Percentiles rank a stretch among this genome's conserved stretches.
phyloP scores from a whole-genome alignment of 2,329 filamentous ascomycete species.

The Knufia fluminis region DNA sequence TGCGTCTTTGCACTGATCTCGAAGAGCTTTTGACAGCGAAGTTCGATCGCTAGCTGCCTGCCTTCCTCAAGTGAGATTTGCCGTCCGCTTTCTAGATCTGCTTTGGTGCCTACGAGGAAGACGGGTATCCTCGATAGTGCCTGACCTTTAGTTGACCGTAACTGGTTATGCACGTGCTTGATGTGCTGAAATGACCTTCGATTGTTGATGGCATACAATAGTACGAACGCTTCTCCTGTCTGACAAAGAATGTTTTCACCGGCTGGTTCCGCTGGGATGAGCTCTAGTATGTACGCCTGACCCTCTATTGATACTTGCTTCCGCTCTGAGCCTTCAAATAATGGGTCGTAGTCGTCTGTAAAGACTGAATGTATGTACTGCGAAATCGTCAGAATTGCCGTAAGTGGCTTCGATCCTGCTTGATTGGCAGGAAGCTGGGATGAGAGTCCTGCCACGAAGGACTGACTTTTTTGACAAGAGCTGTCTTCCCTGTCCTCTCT shows the following conservation, averaged over 20 bases:
- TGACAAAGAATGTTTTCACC: background rate
- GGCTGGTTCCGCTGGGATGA: slow-evolving; percentile 1
- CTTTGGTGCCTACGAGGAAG: slow-evolving; percentile 7
- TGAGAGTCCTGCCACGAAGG: background rate
- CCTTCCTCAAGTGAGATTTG: slow-evolving; percentile 4
- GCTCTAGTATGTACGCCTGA: background rate
- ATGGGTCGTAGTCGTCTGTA: slow-evolving; percentile 3
- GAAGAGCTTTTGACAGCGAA: slow-evolving; percentile 6
- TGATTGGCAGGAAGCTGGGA: background rate
- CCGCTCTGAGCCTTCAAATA: background rate
- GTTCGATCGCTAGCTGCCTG: slow-evolving; percentile 4
- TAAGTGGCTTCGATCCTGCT: background rate
- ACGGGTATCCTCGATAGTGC: background rate
- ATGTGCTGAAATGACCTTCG: slow-evolving; percentile 6
- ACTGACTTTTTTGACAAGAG: slow-evolving; percentile 5
- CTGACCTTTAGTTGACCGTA: background rate
- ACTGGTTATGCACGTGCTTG: background rate
- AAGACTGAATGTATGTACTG: slow-evolving; percentile 6
- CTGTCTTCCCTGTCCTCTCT: slow-evolving; percentile 1
- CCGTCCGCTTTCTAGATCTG: slow-evolving; percentile 4
- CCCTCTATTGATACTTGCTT: slow-evolving; percentile 2
- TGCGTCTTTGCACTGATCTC: slow-evolving; percentile 5
- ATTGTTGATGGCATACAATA: slow-evolving; percentile 7
- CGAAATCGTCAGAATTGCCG: background rate
- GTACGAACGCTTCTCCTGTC: slow-evolving; percentile 7